Evolutionary conservation across 2,329 filamentous ascomycete species (phyloP), one percentile per base, ranked within the genome.

Genomic region (Emmonsiellopsis sp.): DNA sequence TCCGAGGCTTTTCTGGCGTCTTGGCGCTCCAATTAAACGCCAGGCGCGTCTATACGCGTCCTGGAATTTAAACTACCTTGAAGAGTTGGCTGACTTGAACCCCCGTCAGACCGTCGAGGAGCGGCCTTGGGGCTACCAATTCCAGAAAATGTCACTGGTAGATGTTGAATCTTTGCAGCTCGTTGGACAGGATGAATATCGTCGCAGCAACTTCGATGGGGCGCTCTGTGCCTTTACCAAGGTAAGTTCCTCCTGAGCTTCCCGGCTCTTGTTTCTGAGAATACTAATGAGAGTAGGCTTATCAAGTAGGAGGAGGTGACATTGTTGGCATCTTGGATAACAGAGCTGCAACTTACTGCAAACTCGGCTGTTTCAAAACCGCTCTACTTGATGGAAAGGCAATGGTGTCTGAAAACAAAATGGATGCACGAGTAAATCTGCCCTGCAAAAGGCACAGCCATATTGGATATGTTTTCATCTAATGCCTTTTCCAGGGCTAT

Each of bases 361-460:
- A 79, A 61, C 66, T 82, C 8, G 69, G 69, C 13, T 66, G 79
- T 55, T 70, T 76, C 55, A 70, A 76, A 26, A 65, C 70, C 10
- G 81, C 80, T 0, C 69, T 83, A 8, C 71, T 73, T 53, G 80
- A 84, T 71, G 77, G 77, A n/a, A 76, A 76, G 57, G 69, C 70
- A 16, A 81, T 82, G 70, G 80, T 84, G 53, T 74, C 75, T 53
- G 58, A 70, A 13, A 66, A 76, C 46, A 74, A 73, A 52, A 68
- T 71, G 20, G 76, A 81, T 64, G 71, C 77, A n/a, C 75, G 75
- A 56, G 75, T 77, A 69, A n/a, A 38, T 30, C 34, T 16, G 7
- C 7, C 13, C 30, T 34, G 10, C 11, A 26, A 42, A n/a, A 34
- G 45, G 5, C 7, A 10, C 30, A 13, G 3, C 3, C 13, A 37